phyloP scores from a whole-genome alignment of 1,139 yeast genomes.

The Hemisphaericaspora subhashii region DNA sequence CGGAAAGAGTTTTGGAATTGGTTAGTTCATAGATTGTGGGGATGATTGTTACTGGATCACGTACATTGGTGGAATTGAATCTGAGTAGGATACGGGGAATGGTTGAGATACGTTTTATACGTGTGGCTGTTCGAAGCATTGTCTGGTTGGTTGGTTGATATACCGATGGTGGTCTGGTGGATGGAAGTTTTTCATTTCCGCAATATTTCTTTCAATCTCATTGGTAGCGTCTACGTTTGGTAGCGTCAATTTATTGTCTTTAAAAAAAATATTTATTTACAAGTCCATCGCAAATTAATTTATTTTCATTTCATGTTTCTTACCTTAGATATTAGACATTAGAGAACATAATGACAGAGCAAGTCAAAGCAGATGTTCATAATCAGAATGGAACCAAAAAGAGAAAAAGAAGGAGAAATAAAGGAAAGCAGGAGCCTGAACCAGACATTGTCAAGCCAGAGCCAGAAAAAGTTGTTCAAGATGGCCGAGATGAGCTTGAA shows the following conservation, averaged over 20 bases:
- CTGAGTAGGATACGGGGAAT: conserved; percentile 4
- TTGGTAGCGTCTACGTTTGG: too few species aligned
- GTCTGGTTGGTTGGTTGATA: too few species aligned
- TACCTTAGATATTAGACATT: background rate
- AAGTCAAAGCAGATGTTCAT: conserved; percentile 8
- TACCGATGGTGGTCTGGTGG: too few species aligned
- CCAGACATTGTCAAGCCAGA: conserved; percentile 1
- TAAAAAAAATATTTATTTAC: too few species aligned
- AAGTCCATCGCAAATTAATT: too few species aligned
- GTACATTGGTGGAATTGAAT: conserved; percentile 14
- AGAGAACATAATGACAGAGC: conserved; percentile 6
- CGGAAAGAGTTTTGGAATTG: conserved; percentile 12
- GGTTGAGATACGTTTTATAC: conserved; percentile 1
- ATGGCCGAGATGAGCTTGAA: conserved; percentile 3
- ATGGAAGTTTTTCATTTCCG: too few species aligned
- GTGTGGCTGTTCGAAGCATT: conserved; percentile 5
- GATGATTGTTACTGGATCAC: conserved; percentile 34
- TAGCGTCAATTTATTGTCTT: too few species aligned
- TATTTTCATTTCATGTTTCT: too few species aligned
- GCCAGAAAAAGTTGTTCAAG: background rate
- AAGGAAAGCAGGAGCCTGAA: conserved; percentile 11
- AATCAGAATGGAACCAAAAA: conserved; percentile 14
- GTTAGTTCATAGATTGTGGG: conserved; percentile 37
- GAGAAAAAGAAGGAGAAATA: conserved; percentile 24
- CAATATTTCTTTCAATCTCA: too few species aligned